phyloP scores from a whole-genome alignment of 2,329 filamentous ascomycete genomes.

The Penicillium sclerotiorum region DNA sequence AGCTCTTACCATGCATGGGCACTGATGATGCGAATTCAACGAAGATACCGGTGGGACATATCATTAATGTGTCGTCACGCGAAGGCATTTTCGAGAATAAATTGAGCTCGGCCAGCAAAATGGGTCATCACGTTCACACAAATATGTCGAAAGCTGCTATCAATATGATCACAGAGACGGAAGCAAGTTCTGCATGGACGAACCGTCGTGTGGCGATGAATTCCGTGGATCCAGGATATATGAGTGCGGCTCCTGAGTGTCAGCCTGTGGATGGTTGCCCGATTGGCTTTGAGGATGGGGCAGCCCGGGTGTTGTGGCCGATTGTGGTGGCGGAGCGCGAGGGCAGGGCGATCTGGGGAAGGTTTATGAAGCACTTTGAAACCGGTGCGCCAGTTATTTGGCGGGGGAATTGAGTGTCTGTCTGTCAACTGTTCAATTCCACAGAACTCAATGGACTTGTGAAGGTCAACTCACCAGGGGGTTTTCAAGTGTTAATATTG shows the following conservation, averaged over 20 bases:
- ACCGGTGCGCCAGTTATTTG: constrained; percentile 11
- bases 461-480: too few relatives aligned
- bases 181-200: constrained; percentile 35
- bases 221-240: constrained; percentile 43
- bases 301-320: constrained; percentile 40
- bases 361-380: constrained; percentile 30
- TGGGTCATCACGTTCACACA: constrained; percentile 41
- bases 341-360: constrained; percentile 15
- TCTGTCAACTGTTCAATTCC: too few relatives aligned
- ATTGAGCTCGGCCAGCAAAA: constrained; percentile 25
- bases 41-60: constrained; percentile 24
- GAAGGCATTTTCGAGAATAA: constrained; percentile 38
- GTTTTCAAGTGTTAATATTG: too few relatives aligned
- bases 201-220: constrained; percentile 38
- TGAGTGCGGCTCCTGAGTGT: constrained; percentile 41
- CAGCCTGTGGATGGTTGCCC: constrained; percentile 33
- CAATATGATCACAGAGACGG: constrained; percentile 47
- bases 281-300: constrained; percentile 43
- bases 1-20: constrained; percentile 37
- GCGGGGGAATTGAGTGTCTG: constrained; percentile 1
- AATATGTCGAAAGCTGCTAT: constrained; percentile 47
- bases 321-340: constrained; percentile 30
- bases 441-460: too few relatives aligned
- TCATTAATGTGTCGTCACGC: constrained; percentile 38
- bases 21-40: not conserved